Conservation (phyloP, 2,329 filamentous ascomycete species). For the Talaromyces albobiverticillius region DNA sequence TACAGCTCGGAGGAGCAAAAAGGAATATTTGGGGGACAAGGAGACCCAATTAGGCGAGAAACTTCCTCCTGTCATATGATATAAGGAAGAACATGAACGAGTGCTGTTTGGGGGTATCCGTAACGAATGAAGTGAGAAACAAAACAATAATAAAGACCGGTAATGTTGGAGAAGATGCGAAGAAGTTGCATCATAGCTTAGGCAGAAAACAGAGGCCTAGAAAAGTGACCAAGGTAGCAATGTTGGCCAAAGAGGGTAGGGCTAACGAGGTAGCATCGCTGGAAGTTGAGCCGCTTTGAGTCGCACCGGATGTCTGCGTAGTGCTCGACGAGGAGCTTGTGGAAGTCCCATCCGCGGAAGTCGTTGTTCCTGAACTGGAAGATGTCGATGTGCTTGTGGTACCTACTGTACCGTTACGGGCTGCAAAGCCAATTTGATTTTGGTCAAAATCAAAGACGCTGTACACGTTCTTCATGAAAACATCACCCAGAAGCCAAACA, state of each 20-base stretch:
- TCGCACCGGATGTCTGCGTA: not conserved
- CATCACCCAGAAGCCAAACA: conserved; percentile 78
- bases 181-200: not conserved
- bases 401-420: conserved; percentile 8
- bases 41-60: conserved; percentile 4
- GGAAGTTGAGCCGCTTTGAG: not conserved
- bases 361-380: not conserved
- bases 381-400: conserved; percentile 1
- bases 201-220: conserved; percentile 2
- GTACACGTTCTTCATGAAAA: conserved; percentile 89
- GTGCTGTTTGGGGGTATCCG: conserved; percentile 14
- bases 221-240: not conserved
- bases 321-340: conserved; percentile 1
- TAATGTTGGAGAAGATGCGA: not conserved
- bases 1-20: conserved; percentile 3
- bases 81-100: conserved; percentile 1
- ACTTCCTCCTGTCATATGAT: not conserved
- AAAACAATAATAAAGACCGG: not conserved
- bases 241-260: not conserved
- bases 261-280: not conserved
- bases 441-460: conserved; percentile 75
- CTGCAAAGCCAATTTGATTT: conserved; percentile 36
- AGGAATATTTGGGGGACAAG: not conserved
- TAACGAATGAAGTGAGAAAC: conserved; percentile 5
- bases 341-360: conserved; percentile 1